Base-by-base conservation (phyloP, 1,139 yeast species). In the Lodderomyces orthopsilosis region DNA sequence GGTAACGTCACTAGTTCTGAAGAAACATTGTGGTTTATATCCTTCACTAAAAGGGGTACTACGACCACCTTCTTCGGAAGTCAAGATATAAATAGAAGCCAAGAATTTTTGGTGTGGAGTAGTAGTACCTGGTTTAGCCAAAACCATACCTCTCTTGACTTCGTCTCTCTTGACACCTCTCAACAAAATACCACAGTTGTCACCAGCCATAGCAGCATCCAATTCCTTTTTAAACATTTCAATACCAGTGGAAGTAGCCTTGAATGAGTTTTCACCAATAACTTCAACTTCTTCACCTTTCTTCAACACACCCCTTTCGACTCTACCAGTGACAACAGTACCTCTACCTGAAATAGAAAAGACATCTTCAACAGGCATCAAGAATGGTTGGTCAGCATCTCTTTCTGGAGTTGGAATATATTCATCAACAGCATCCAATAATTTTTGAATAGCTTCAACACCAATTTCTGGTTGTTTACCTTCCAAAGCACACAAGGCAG, bases 301-400 rank as follows among this genome's bases (percentile, higher is more conserved):
- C 83, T 88, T 89, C 69, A 93, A 81, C 55, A 81, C 71, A 74
- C 98, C 98, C 76, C 98, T 90, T 78, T 91, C 98, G 56, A 90
- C 98, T 75, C 98, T 88, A 68, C 98, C 98, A 47, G 98, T 88
- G 60, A 89, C 96, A 55, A 93, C 98, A 50, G 98, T 93, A 75
- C 98, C 98, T 83, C 98, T 91, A 74, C 98, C 98, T 44, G 98
- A 90, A 58, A 93, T 93, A 48, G 98, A 89, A 80, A 93, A 94
- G 53, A 90, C 94, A 61, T 89, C 97, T 77, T 93, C 98, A 58
- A 93, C 84, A 51, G 98, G 98, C 86, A 93, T 84, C 73, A 93
- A 75, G 80, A 93, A 94, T 56, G 98, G 94, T 74, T 90, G 89
- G 59, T 90, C 97, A 60, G 91, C 79, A 67, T 93, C 98, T 79